A percentile compares a stretch with the other conserved stretches of the same genome.
Conservation (phyloP, 805 yeast species). For the Schwanniomyces sp. region DNA sequence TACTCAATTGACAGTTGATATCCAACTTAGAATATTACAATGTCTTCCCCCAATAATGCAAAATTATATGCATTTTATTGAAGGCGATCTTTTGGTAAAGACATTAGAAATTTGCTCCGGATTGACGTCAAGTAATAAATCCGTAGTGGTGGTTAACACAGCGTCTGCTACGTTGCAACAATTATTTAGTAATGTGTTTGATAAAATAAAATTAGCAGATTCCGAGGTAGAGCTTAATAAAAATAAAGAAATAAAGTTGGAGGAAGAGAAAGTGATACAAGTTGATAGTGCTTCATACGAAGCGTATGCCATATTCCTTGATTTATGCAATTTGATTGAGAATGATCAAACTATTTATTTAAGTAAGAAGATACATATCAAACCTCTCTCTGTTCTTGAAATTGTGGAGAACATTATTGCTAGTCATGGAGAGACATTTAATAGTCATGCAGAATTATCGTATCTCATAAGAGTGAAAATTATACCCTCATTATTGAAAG, state of each 20-base stretch:
- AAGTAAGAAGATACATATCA: slow-evolving; percentile 52
- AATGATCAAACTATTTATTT: slow-evolving; percentile 56
- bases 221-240: slow-evolving; percentile 2
- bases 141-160: slow-evolving; percentile 79
- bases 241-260: slow-evolving; percentile 29
- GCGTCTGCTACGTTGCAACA: slow-evolving; percentile 94
- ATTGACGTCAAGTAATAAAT: slow-evolving; percentile 66
- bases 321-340: slow-evolving; percentile 68
- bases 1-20: slow-evolving; percentile 72
- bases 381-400: slow-evolving; percentile 69
- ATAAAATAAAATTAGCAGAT: slow-evolving; percentile 44
- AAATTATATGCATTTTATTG: slow-evolving; percentile 55
- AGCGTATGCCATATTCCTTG: slow-evolving; percentile 67
- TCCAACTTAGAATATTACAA: slow-evolving; percentile 84
- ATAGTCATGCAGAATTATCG: slow-evolving; percentile 61
- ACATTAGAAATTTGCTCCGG: slow-evolving; percentile 69
- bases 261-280: slow-evolving; percentile 40
- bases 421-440: slow-evolving; percentile 59
- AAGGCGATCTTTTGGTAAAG: slow-evolving; percentile 55
- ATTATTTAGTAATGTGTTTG: slow-evolving; percentile 74
- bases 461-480: slow-evolving; percentile 64
- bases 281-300: slow-evolving; percentile 63
- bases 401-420: slow-evolving; percentile 75
- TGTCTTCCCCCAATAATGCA: slow-evolving; percentile 74
- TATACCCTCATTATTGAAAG: slow-evolving; percentile 73